A percentile compares a stretch with the other conserved stretches of the same genome.
These are phyloP conservation scores for Aleurites moluccanus DNA, from an alignment of 441 rosid species.

Conservation along the genomic window DNA sequence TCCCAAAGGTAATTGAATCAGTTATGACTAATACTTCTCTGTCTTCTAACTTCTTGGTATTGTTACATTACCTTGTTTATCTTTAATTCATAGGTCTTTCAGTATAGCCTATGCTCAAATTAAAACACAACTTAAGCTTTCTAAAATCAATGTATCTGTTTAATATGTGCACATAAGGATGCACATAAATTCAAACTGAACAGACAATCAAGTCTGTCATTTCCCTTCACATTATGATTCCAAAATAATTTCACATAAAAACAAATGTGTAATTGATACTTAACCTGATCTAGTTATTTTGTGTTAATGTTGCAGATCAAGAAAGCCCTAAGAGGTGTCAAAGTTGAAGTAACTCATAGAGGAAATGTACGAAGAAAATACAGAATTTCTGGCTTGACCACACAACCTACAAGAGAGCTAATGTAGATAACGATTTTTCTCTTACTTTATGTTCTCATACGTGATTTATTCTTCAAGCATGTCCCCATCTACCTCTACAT, in stretches of 20 bases:
- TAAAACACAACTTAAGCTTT: background rate
- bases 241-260: background rate
- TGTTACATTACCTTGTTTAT: no score
- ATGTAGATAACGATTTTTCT: constrained; percentile 36
- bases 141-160: background rate
- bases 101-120: background rate
- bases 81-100: no score
- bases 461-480: constrained; percentile 1
- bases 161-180: background rate
- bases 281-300: background rate
- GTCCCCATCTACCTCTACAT: constrained; percentile 47
- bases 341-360: constrained; percentile 97
- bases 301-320: constrained; percentile 53
- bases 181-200: no score
- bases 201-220: background rate
- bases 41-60: no score
- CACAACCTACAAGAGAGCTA: constrained; percentile 97
- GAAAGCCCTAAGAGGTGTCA: constrained; percentile 92
- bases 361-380: constrained; percentile 88
- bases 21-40: no score
- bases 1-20: no score
- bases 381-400: constrained; percentile 92
- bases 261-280: background rate
- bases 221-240: background rate
- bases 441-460: no score